A percentile compares a stretch with the other conserved stretches of the same genome.
These are phyloP conservation scores for Huntiella savannae DNA, from an alignment of 2,329 filamentous ascomycete genomes.

Conservation along the genomic window DNA sequence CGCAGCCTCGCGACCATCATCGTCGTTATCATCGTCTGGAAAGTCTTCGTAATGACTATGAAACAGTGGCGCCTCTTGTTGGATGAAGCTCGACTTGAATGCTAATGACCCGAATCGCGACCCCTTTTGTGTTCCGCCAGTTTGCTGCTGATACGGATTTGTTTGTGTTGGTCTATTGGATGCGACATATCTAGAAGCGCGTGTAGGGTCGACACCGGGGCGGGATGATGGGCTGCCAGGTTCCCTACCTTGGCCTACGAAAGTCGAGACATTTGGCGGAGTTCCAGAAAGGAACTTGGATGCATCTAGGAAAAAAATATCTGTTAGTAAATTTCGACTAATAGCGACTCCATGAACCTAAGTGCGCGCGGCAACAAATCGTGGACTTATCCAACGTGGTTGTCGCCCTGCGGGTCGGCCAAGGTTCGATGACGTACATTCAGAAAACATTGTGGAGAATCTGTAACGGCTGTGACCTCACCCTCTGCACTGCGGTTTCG, in stretches of 20 bases:
- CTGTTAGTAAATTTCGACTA: background rate
- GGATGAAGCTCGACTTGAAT: conserved; percentile 58
- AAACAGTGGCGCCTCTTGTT: conserved; percentile 79
- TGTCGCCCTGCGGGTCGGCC: conserved; percentile 6
- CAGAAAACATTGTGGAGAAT: conserved; percentile 35
- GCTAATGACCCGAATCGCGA: conserved; percentile 54
- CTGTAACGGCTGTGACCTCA: conserved; percentile 14
- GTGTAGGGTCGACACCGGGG: conserved; percentile 15
- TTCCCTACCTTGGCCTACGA: conserved; percentile 39
- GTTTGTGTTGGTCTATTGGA: conserved; percentile 25
- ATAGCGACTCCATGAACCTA: background rate
- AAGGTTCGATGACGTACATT: conserved; percentile 45
- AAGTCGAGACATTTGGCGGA: conserved; percentile 67
- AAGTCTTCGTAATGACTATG: conserved; percentile 82
- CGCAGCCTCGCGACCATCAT: conserved; percentile 80
- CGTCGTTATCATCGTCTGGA: conserved; percentile 80
- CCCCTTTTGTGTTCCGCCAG: conserved; percentile 23
- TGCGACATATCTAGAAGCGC: conserved; percentile 9
- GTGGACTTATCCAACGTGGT: conserved; percentile 1
- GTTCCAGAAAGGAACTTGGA: conserved; percentile 93
- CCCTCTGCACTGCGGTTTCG: too few relatives aligned
- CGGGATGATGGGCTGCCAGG: conserved; percentile 31
- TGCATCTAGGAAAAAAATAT: conserved; percentile 45
- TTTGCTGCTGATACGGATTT: conserved; percentile 71
- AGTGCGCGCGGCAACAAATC: background rate